These are phyloP conservation scores for Botrytis squamosa DNA, from an alignment of 2,329 filamentous ascomycete species.

Conservation along the genomic window DNA sequence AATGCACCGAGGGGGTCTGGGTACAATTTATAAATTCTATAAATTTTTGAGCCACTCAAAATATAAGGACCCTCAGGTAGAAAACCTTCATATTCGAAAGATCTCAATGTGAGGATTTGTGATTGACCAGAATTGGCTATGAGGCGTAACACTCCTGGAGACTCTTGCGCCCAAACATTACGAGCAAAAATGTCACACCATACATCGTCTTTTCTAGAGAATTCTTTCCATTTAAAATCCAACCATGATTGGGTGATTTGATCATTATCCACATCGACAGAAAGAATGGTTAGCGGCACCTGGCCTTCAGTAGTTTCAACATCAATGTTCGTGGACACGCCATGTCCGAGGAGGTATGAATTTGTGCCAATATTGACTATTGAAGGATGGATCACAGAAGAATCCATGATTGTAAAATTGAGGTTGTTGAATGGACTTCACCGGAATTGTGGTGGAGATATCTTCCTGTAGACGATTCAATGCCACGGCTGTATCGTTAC, in stretches of 20 bases:
- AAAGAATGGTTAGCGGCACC: not conserved
- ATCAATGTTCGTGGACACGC: not conserved
- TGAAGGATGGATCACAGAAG: not conserved
- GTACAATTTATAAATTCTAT: constrained; percentile 7
- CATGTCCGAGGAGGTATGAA: not conserved
- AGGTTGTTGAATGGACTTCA: not conserved
- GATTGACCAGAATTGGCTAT: not conserved
- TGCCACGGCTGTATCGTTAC: not conserved
- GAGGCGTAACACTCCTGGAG: not conserved
- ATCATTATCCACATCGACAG: not conserved
- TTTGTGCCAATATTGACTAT: not conserved
- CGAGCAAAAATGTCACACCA: not conserved
- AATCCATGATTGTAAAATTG: not conserved
- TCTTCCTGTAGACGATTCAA: not conserved
- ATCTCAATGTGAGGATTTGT: not conserved
- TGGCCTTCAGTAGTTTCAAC: too few relatives aligned
- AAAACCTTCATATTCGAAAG: not conserved
- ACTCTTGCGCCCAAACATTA: not conserved
- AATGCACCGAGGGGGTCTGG: constrained; percentile 14
- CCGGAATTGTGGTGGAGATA: not conserved
- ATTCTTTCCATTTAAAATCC: not conserved
- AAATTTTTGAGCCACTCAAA: not conserved
- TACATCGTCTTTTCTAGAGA: not conserved
- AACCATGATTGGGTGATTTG: not conserved
- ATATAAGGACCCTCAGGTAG: constrained; percentile 13